phyloP scores from a whole-genome alignment of 176 grass and related monocot species.

The Eleusine indica region DNA sequence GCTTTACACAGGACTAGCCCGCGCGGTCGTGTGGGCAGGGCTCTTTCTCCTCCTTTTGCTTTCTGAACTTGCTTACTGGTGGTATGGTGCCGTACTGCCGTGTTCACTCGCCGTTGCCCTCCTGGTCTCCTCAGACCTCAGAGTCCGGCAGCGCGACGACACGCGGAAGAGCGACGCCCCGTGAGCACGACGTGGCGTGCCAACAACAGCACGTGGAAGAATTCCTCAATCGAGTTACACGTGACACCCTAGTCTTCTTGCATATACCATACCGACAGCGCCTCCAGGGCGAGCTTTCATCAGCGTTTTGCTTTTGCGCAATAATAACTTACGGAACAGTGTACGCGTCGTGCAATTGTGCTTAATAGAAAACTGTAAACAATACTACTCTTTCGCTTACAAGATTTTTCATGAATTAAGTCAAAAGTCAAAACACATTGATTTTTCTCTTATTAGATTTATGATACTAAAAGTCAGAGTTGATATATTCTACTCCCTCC shows the following conservation, averaged over 20 bases:
- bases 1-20: too few species aligned
- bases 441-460: neutral
- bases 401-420: neutral
- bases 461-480: neutral
- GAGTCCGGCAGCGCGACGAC: neutral
- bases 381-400: too few species aligned
- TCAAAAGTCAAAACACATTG: neutral
- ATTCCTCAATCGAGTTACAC: neutral
- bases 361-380: too few species aligned
- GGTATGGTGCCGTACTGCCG: too few species aligned
- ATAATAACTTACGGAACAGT: too few species aligned
- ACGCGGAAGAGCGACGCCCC: neutral
- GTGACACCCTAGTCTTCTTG: neutral
- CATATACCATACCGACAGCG: neutral
- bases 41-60: too few species aligned
- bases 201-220: constrained; percentile 7
- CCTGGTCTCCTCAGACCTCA: too few species aligned
- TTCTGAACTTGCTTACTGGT: too few species aligned
- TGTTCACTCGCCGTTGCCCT: too few species aligned
- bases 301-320: neutral
- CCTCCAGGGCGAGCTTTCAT: neutral
- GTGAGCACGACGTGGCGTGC: neutral
- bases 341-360: too few species aligned
- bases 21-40: too few species aligned
- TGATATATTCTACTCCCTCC: neutral